A percentile compares a stretch with the other conserved stretches of the same genome.
Conservation (phyloP, 495 filamentous ascomycete species). For the Glarea lozoyensis region DNA sequence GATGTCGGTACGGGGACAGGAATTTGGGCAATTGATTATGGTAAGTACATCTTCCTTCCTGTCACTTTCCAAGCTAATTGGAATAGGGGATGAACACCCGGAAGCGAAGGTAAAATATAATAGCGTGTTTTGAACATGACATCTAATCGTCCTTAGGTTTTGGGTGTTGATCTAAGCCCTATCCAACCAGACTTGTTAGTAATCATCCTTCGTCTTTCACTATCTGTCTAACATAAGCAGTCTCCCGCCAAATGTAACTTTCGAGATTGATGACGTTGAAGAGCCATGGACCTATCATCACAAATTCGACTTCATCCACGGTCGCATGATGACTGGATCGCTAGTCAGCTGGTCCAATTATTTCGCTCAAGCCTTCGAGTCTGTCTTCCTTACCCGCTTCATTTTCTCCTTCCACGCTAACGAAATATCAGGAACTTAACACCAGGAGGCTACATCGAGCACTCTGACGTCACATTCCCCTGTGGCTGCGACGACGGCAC, state of each 20-base stretch:
- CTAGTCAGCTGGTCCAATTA: slow-evolving; percentile 5
- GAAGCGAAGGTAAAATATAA: slow-evolving; percentile 1
- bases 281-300: slow-evolving; percentile 41
- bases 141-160: slow-evolving; percentile 15
- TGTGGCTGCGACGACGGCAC: slow-evolving; percentile 14
- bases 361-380: slow-evolving; percentile 8
- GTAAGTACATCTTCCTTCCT: too few relatives aligned
- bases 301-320: slow-evolving; percentile 46
- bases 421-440: not conserved
- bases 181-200: slow-evolving; percentile 35
- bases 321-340: slow-evolving; percentile 32
- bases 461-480: slow-evolving; percentile 16
- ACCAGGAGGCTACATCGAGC: slow-evolving; percentile 42
- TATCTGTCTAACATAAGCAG: slow-evolving; percentile 15
- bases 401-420: not conserved
- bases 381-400: not conserved
- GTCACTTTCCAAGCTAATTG: too few relatives aligned
- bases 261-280: slow-evolving; percentile 46
- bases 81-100: slow-evolving; percentile 14
- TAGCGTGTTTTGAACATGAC: too few relatives aligned
- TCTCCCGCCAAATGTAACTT: slow-evolving; percentile 42
- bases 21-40: slow-evolving; percentile 40
- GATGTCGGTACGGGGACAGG: slow-evolving; percentile 41
- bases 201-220: too few relatives aligned
- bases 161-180: slow-evolving; percentile 44